Evolutionary conservation across 2,329 filamentous ascomycete genomes (phyloP).

Genomic region (Chrysoporthe deuterocubensis): DNA sequence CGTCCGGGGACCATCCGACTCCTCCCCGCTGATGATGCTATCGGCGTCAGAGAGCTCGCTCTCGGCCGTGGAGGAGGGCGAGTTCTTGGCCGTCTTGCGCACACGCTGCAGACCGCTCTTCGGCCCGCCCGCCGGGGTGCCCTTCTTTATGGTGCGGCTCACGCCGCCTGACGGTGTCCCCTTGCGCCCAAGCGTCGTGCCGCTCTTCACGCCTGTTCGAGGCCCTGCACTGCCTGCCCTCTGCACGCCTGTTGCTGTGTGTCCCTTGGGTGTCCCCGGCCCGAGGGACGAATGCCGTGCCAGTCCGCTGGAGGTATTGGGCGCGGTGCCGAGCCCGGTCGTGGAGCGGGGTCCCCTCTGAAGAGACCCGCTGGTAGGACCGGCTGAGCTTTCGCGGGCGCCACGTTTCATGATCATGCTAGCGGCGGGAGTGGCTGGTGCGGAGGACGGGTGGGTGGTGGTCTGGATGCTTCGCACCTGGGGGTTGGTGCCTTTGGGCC

Average conservation of each 20-base stretch:
- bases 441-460: slow-evolving; percentile 57
- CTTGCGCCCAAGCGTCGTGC: slow-evolving; percentile 49
- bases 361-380: slow-evolving; percentile 51
- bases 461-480: slow-evolving; percentile 56
- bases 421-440: slow-evolving; percentile 63
- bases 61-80: slow-evolving; percentile 65
- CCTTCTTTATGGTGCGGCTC: slow-evolving; percentile 50
- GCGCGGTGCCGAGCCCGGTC: slow-evolving; percentile 51
- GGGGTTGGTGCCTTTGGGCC: slow-evolving; percentile 47
- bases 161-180: slow-evolving; percentile 48
- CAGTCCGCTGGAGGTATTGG: slow-evolving; percentile 59
- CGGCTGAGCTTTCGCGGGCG: slow-evolving; percentile 61
- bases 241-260: slow-evolving; percentile 35
- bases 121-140: slow-evolving; percentile 40
- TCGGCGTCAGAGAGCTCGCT: slow-evolving; percentile 69
- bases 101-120: slow-evolving; percentile 68
- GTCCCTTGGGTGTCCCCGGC: slow-evolving; percentile 63
- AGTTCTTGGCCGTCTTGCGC: slow-evolving; percentile 64
- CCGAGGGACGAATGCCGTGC: slow-evolving; percentile 67
- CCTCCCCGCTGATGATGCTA: slow-evolving; percentile 53
- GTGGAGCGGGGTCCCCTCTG: slow-evolving; percentile 58
- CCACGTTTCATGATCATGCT: slow-evolving; percentile 63
- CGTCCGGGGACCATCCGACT: slow-evolving; percentile 48
- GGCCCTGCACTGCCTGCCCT: slow-evolving; percentile 64
- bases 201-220: slow-evolving; percentile 53